Percentiles rank a stretch among this genome's conserved stretches.
phyloP scores from a whole-genome alignment of 177 flowering plant genomes.

The Vitis hybrid region DNA sequence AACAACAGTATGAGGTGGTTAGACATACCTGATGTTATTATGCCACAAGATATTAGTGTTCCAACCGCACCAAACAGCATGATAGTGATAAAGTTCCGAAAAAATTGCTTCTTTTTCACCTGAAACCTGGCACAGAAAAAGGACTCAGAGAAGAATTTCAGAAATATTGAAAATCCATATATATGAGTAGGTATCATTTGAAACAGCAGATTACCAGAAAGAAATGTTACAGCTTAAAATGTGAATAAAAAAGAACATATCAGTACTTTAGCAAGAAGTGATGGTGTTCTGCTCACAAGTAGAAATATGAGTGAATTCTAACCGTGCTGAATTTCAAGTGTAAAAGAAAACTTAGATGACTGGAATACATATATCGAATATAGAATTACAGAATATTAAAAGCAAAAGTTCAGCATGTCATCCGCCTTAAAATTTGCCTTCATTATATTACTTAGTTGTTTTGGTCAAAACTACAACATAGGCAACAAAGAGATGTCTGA shows the following conservation, averaged over 20 bases:
- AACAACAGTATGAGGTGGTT: not conserved
- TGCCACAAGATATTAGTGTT: conserved; percentile 34
- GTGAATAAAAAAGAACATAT: not conserved
- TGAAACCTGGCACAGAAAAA: conserved; percentile 34
- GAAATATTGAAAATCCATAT: not conserved
- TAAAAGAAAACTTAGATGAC: not conserved
- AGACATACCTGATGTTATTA: conserved; percentile 34
- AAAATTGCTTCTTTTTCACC: conserved; percentile 55
- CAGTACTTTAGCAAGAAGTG: not conserved
- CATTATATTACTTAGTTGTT: not conserved
- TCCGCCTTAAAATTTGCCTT: not conserved
- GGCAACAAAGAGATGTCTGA: no score
- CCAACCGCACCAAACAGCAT: conserved; percentile 48
- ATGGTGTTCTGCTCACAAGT: not conserved
- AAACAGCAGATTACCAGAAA: not conserved
- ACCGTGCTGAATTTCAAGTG: not conserved
- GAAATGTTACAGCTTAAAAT: not conserved
- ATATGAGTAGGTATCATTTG: not conserved
- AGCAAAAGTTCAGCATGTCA: not conserved
- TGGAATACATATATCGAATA: not conserved
- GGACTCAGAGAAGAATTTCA: not conserved
- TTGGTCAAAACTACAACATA: no score
- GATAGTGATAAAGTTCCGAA: conserved; percentile 41
- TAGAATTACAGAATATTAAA: not conserved
- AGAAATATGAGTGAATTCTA: not conserved